Evolutionary conservation across 441 rosid genomes (phyloP), one percentile per base, ranked within the genome.

Genomic region (Macaranga tanarius): DNA sequence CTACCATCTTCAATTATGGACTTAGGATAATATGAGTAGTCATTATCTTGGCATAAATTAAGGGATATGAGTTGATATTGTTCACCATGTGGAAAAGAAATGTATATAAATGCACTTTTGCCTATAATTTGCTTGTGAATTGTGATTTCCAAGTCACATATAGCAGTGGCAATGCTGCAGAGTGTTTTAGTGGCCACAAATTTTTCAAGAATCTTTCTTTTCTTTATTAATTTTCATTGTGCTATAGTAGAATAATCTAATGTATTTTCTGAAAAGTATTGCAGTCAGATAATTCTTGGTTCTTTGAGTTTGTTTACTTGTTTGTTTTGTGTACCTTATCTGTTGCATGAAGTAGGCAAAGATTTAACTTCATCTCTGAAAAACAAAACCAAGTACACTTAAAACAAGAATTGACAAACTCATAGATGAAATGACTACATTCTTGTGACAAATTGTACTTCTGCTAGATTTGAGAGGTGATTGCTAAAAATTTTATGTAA

Each of bases 391-490:
- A 70, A 70, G 50, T 76, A 25, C 66, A 47, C 17, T 15, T 52
- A 9, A 69, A 63, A 58, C 48, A 65, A 71, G n/a, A 76, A 70
- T 34, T 63, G 73, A 42, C 67, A 67, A 56, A 45, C 69, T 69
- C 73, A 70, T 71, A n/a, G 6, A 40, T 73, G 45, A 65, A 8
- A 70, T 64, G 72, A 59, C 73, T 54, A 64, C 65, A 68, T 69
- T 40, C 70, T 57, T 67, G 17, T 38, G 62, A 81, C 74, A 72
- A 69, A 44, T 65, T 67, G 55, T 52, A 13, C 77, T 61, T 67
- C 16, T 22, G 65, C 70, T 60, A 50, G 70, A 2, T 23, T 28
- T 57, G 38, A n/a, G 38, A 60, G 57, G 52, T 69, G 65, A 71
- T 54, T 62, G 62, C 67, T 69, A 65, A 67, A 73, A 51, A 57